Percentiles rank a stretch among this genome's conserved stretches.
phyloP scores from a whole-genome alignment of 345 rosid genomes.

The Ceriops decandra region DNA sequence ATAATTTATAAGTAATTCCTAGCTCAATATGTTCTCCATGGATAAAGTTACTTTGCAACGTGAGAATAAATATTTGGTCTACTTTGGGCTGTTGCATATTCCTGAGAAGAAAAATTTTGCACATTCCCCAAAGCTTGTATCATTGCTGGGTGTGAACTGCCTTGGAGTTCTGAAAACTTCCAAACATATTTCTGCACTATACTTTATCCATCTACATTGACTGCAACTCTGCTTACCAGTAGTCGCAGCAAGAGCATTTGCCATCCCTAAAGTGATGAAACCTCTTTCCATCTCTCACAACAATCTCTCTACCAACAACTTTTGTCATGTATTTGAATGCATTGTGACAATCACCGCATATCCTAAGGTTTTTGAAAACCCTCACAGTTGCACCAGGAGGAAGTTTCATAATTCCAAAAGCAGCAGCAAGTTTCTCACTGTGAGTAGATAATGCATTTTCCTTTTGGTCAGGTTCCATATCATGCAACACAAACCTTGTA shows the following conservation, averaged over 20 bases:
- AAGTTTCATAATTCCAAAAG: neutral
- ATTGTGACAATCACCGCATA: neutral
- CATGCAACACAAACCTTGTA: neutral
- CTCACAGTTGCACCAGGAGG: neutral
- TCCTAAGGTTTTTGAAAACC: neutral
- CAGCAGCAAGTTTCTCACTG: slow-evolving; percentile 1
- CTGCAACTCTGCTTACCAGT: neutral
- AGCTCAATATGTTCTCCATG: too few species aligned
- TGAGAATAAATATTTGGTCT: too few species aligned
- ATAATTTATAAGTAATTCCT: too few species aligned
- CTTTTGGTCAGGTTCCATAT: neutral
- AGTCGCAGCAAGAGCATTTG: neutral
- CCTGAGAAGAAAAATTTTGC: too few species aligned
- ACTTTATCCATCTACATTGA: neutral
- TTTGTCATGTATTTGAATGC: neutral
- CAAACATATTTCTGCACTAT: neutral
- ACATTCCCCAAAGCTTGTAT: too few species aligned
- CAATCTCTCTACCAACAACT: neutral
- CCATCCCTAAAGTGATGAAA: too few species aligned
- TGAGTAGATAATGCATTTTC: neutral
- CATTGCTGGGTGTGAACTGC: neutral
- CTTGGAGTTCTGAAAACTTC: neutral
- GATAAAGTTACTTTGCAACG: too few species aligned
- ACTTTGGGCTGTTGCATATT: too few species aligned
- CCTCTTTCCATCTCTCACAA: too few species aligned